A percentile compares a stretch with the other conserved stretches of the same genome.
Conservation (phyloP, 164 flowering plant species). For the grape (Vitis vinifera) region ASM3070453v1 NC_081806.1:16883001-16883500, state of each 20-base stretch:
- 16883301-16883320: conserved; percentile 26
- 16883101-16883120: no score
- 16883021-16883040: no score
- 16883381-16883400: no score
- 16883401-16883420: no score
- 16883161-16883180: background rate
- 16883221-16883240: conserved; percentile 17
- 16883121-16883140: no score
- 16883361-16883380: background rate
- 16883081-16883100: no score
- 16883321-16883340: conserved; percentile 24
- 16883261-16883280: conserved; percentile 26
- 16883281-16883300: conserved; percentile 20
- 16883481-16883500: no score
- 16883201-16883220: conserved; percentile 27
- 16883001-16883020: no score
- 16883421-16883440: no score
- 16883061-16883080: background rate
- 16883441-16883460: background rate
- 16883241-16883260: conserved; percentile 9
- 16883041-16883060: no score
- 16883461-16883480: no score
- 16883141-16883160: background rate
- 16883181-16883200: conserved; percentile 4
- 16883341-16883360: conserved; percentile 24